phyloP scores from a whole-genome alignment of 1,284 basidiomycete species.

The Trametes versicolor region DNA sequence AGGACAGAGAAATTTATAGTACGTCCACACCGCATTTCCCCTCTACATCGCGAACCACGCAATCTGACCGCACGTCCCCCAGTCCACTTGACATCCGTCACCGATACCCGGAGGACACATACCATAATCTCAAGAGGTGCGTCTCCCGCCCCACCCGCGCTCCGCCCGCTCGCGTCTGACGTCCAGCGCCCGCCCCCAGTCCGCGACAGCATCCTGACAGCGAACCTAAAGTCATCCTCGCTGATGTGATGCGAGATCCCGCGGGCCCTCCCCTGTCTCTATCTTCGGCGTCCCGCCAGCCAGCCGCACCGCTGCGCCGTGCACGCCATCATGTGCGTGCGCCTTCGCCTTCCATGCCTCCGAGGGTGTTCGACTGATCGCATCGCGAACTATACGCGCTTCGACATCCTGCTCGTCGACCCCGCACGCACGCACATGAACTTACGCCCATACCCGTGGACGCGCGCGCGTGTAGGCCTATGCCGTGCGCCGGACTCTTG shows the following conservation, averaged over 20 bases:
- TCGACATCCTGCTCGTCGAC: too few relatives aligned
- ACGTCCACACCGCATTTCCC: constrained; percentile 38
- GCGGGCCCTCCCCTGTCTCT: not conserved
- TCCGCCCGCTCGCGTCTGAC: constrained; percentile 5
- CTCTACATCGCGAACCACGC: not conserved
- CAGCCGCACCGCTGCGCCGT: not conserved
- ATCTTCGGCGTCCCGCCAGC: constrained; percentile 7
- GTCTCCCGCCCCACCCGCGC: constrained; percentile 20
- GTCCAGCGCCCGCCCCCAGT: constrained; percentile 42
- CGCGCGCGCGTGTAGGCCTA: not conserved
- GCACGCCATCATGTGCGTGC: constrained; percentile 4
- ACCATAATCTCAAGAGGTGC: constrained; percentile 55
- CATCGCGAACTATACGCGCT: not conserved
- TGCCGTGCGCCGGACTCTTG: not conserved
- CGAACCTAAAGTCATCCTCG: constrained; percentile 49
- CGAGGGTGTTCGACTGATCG: not conserved
- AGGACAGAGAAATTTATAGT: constrained; percentile 76
- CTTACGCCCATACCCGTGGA: not conserved
- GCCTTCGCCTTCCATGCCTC: not conserved
- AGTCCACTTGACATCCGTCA: constrained; percentile 86
- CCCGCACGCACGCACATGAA: not conserved
- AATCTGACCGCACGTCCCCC: constrained; percentile 9
- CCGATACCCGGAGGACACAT: constrained; percentile 58
- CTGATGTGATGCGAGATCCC: constrained; percentile 38
- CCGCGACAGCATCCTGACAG: constrained; percentile 54